Percentiles rank a stretch among this genome's conserved stretches.
These are phyloP conservation scores for Phlyctochytrium planicorne DNA, from an alignment of 192 early-diverging fungal genomes.

Conservation along the genomic window DNA sequence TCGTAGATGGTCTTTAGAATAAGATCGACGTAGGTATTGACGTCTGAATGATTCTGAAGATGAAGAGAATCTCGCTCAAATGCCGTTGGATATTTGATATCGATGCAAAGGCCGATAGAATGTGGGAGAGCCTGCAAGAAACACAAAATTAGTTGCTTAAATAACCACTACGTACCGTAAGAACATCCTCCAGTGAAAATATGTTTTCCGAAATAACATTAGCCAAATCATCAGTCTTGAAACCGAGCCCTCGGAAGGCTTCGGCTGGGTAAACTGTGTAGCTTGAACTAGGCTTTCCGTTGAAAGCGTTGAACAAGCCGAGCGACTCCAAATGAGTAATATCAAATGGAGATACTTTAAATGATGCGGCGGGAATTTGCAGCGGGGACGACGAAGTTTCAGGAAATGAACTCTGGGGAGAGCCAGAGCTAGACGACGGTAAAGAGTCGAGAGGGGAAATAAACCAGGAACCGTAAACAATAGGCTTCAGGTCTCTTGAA, in stretches of 20 bases:
- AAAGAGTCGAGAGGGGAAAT: background rate
- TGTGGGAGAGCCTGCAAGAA: slow-evolving; percentile 59
- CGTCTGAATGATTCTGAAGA: slow-evolving; percentile 61
- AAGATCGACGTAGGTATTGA: slow-evolving; percentile 85
- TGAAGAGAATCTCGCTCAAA: slow-evolving; percentile 50
- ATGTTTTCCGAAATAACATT: slow-evolving; percentile 25
- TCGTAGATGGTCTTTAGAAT: slow-evolving; percentile 87
- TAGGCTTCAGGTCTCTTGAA: slow-evolving; percentile 82
- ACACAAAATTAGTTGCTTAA: background rate
- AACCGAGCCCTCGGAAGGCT: background rate
- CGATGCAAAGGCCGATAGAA: slow-evolving; percentile 78
- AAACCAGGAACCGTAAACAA: slow-evolving; percentile 78
- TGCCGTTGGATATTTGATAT: slow-evolving; percentile 84
- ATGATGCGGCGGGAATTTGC: slow-evolving; percentile 46
- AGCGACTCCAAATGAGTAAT: slow-evolving; percentile 72
- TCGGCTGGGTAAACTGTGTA: background rate
- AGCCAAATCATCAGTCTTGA: slow-evolving; percentile 5
- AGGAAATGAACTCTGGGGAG: background rate
- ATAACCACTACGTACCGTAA: slow-evolving; percentile 59
- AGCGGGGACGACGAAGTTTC: background rate
- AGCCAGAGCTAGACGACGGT: background rate
- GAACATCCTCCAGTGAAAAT: slow-evolving; percentile 65
- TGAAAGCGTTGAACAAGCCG: slow-evolving; percentile 21
- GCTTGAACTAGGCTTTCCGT: background rate
- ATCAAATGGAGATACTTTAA: slow-evolving; percentile 29